A percentile compares a stretch with the other conserved stretches of the same genome.
phyloP scores from a whole-genome alignment of 2,329 filamentous ascomycete genomes.

The Penicillium sp. region DNA sequence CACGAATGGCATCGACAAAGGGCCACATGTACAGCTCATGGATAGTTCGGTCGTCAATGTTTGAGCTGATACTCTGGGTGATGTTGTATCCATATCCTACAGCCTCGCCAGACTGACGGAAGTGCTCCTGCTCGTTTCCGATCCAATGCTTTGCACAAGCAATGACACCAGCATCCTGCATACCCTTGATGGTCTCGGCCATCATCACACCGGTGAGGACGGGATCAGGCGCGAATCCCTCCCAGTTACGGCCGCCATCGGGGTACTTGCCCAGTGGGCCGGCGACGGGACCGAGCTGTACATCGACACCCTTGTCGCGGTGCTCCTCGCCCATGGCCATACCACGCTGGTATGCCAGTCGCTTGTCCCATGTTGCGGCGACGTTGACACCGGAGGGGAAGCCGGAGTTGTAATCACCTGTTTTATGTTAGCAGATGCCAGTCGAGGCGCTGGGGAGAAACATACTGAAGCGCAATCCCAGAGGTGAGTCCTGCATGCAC shows the following conservation, averaged over 20 bases:
- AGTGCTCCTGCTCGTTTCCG: slow-evolving; percentile 72
- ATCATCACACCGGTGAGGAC: slow-evolving; percentile 73
- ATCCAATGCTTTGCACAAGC: slow-evolving; percentile 80
- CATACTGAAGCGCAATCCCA: slow-evolving; percentile 71
- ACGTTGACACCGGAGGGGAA: slow-evolving; percentile 78
- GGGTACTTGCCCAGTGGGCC: slow-evolving; percentile 70
- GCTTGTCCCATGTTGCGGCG: slow-evolving; percentile 79
- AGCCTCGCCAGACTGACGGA: slow-evolving; percentile 65
- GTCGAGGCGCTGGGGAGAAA: neutral
- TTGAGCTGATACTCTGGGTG: slow-evolving; percentile 60
- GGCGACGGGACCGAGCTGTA: slow-evolving; percentile 75
- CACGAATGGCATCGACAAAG: slow-evolving; percentile 67
- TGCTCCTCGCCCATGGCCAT: slow-evolving; percentile 75
- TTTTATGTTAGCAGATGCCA: neutral
- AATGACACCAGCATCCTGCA: slow-evolving; percentile 79
- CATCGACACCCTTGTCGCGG: slow-evolving; percentile 72
- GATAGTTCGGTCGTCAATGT: slow-evolving; percentile 65
- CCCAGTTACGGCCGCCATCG: slow-evolving; percentile 71
- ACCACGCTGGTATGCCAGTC: slow-evolving; percentile 68
- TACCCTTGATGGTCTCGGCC: slow-evolving; percentile 72
- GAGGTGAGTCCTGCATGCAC: slow-evolving; percentile 85
- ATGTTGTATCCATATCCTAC: slow-evolving; percentile 63
- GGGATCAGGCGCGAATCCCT: slow-evolving; percentile 69
- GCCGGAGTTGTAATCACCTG: slow-evolving; percentile 75
- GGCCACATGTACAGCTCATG: slow-evolving; percentile 68